Base-by-base conservation (phyloP, 2,329 filamentous ascomycete genomes). In the Malbranchea cinnamomea region DNA sequence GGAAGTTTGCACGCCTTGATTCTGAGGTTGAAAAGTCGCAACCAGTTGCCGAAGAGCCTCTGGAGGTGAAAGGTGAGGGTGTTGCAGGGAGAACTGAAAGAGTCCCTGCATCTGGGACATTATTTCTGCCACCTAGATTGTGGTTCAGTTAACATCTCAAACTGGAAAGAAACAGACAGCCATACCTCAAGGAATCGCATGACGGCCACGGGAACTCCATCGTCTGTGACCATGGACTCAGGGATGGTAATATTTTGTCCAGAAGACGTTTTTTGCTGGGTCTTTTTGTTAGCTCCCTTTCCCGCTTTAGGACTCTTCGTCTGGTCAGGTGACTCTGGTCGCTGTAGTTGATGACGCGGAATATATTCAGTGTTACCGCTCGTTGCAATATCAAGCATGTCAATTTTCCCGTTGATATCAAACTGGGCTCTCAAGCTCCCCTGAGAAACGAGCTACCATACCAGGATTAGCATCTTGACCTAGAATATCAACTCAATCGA, bases 381-480 rank as follows among this genome's bases (percentile, higher is more conserved):
- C 2, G 80, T 82, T 26, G 74, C 65, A 41, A 95, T 85, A 44
- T 93, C 82, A 28, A 95, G 67, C 36, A 83, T 63, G 37, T 93
- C 82, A 36, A 98, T 77, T 50, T 78, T 83, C 37, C 83, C 77
- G 21, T 78, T 69, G 6, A 60, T 62, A 43, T 91, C 79, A 47
- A 93, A 92, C 37, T 82, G 72, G 1, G 78, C 84, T 28, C 75
- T 74, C 15, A 95, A 59, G 4, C 67, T 73, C 24, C 87, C 87
- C n/a, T 64, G 71, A 6, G 78, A 75, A 28, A 91, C 73, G 22
- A 91, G 63, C 76, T 87, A 39, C n/a, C n/a, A n/a, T n/a, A n/a
- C n/a, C n/a, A n/a, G n/a, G n/a, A n/a, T n/a, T n/a, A n/a, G n/a
- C n/a, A n/a, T n/a, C n/a, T 11, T 18, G 19, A n/a, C 26, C 35